phyloP scores from a whole-genome alignment of 2,329 filamentous ascomycete genomes.

The Monilinia fructigena region DNA sequence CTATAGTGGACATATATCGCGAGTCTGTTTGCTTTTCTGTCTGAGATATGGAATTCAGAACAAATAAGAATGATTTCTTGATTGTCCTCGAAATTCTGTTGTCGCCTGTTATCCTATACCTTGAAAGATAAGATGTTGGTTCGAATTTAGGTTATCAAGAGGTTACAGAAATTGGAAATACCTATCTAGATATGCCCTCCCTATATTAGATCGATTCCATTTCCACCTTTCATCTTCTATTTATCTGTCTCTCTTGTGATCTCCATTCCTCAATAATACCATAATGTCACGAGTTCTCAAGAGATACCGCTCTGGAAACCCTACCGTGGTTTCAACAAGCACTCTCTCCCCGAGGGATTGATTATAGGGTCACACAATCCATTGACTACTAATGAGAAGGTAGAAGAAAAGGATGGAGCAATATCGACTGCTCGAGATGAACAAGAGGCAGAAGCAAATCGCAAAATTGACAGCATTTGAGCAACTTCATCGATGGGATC shows the following conservation, averaged over 20 bases:
- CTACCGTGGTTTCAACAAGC: background rate
- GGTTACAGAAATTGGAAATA: background rate
- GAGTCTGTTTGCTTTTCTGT: background rate
- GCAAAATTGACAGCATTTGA: constrained; percentile 26
- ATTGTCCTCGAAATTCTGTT: background rate
- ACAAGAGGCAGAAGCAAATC: constrained; percentile 27
- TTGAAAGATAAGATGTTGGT: background rate
- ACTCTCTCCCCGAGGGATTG: background rate
- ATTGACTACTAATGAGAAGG: background rate
- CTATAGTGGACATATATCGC: background rate
- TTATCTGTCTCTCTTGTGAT: background rate
- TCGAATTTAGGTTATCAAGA: background rate
- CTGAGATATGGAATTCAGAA: background rate
- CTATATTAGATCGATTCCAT: background rate
- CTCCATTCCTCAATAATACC: background rate
- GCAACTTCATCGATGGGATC: constrained; percentile 28
- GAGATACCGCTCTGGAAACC: background rate
- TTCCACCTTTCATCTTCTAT: background rate
- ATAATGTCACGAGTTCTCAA: constrained; percentile 15
- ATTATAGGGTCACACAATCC: background rate
- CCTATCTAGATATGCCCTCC: background rate
- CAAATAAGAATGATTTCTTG: background rate
- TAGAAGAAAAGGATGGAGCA: constrained; percentile 20
- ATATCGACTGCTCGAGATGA: constrained; percentile 21
- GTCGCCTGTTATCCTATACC: constrained; percentile 1